phyloP scores from a whole-genome alignment of 495 filamentous ascomycete species.

The Tuber calosporum region DNA sequence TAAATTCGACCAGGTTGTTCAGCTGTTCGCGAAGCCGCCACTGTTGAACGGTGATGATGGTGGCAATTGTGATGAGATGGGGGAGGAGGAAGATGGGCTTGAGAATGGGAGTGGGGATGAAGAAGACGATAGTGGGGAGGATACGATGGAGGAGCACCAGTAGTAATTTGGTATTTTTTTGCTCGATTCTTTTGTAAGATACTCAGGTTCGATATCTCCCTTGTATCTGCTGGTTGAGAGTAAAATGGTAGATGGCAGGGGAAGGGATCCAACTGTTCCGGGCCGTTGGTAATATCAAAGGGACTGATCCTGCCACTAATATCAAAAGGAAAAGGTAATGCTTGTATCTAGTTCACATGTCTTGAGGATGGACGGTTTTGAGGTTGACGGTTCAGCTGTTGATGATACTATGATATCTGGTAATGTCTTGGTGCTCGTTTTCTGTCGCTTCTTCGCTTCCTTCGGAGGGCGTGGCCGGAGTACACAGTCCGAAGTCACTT shows the following conservation, averaged over 20 bases:
- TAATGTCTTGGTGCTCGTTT: too few relatives aligned
- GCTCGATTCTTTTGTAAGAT: slow-evolving; percentile 25
- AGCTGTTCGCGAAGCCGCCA: slow-evolving; percentile 35
- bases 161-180: slow-evolving; percentile 10
- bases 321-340: too few relatives aligned
- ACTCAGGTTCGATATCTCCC: slow-evolving; percentile 6
- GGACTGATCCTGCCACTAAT: too few relatives aligned
- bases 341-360: too few relatives aligned
- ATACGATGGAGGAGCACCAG: slow-evolving; percentile 11
- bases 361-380: too few relatives aligned
- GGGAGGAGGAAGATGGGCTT: not conserved
- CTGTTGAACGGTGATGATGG: slow-evolving; percentile 17
- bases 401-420: too few relatives aligned
- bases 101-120: slow-evolving; percentile 9
- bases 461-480: too few relatives aligned
- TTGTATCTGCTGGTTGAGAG: not conserved
- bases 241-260: not conserved
- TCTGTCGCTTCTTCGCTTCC: too few relatives aligned
- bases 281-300: too few relatives aligned
- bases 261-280: too few relatives aligned
- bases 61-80: not conserved
- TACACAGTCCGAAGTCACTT: too few relatives aligned
- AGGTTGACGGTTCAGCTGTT: too few relatives aligned
- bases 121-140: slow-evolving; percentile 15
- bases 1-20: slow-evolving; percentile 33